Conservation (phyloP, 805 yeast species). For the Spencermartinsiella europaea region DNA sequence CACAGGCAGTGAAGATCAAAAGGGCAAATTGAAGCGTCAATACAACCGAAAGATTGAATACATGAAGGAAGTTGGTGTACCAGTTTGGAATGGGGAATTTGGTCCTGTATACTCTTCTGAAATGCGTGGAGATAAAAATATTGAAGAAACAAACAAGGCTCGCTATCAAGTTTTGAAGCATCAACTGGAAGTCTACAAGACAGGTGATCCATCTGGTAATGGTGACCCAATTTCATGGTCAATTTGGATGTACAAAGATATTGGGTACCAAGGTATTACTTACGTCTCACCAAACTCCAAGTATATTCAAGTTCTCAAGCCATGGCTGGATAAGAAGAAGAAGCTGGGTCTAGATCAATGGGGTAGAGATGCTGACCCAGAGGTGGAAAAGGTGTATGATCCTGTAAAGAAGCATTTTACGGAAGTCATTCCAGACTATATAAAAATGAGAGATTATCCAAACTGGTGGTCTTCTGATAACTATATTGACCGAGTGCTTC, state of each 20-base stretch:
- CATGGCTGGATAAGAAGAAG: constrained; percentile 40
- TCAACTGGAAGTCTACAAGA: constrained; percentile 40
- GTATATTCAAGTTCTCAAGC: constrained; percentile 40
- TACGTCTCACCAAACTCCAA: constrained; percentile 42
- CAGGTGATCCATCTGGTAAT: constrained; percentile 47
- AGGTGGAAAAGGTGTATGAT: constrained; percentile 34
- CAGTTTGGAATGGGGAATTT: constrained; percentile 52
- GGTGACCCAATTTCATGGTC: constrained; percentile 44
- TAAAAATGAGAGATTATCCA: constrained; percentile 40
- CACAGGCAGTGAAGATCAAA: constrained; percentile 35
- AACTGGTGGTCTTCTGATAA: constrained; percentile 35
- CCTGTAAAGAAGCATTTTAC: constrained; percentile 36
- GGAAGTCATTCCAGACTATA: constrained; percentile 37
- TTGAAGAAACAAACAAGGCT: constrained; percentile 35
- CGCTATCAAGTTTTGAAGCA: constrained; percentile 42
- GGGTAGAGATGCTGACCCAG: constrained; percentile 44
- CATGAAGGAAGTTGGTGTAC: constrained; percentile 37
- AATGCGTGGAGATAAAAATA: constrained; percentile 38
- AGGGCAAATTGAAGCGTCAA: constrained; percentile 34
- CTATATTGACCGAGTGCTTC: constrained; percentile 36
- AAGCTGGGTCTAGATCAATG: constrained; percentile 44
- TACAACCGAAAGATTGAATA: constrained; percentile 42
- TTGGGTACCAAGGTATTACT: constrained; percentile 47
- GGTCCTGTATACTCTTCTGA: constrained; percentile 45
- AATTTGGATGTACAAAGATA: constrained; percentile 50